Base-by-base conservation (phyloP, 345 rosid genomes). In the Pistacia vera region DNA sequence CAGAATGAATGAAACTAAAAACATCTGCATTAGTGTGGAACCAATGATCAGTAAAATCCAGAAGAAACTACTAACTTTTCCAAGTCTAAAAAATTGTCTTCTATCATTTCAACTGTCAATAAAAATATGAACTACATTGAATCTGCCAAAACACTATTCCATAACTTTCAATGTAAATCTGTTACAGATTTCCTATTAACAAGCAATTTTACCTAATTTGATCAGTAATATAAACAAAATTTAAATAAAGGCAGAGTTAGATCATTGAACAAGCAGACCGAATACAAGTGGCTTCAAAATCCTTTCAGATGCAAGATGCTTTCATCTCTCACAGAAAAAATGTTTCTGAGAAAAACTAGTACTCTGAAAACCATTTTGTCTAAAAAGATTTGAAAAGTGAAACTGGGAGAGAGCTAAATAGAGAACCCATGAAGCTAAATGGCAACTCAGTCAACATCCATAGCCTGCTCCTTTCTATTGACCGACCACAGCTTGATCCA, bases 401-500 rank as follows among this genome's bases (percentile, higher is more conserved):
- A 41, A 41, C 8, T 30, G 33, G 11, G 11, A 44, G 4, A 22
- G 33, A 20, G 55, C 46, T 22, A 44, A 66, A 41, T 9, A 2
- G 18, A 63, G 46, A 48, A 36, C 9, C 16, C 38, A 11, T 16
- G 11, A 41, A 46, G 30, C 38, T 14, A 44, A 66, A n/a, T 4
- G 16, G 30, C 52, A 1, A 48, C 12, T 67, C 57, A 67, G 57
- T 67, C 71, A 22, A 67, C 71, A 67, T 67, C 71, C 71, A 67
- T 67, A 3, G 41, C 71, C 33, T 48, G 71, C 20, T 67, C 71
- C 9, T 30, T 68, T 38, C 22, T 51, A 51, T 18, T 52, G 46
- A 20, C 14, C 52, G 72, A 68, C 72, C 72, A 30, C 2, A 68
- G 59, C 72, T 68, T 68, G 41, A 68, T 68, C 72, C 72, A 68